Percentiles rank a stretch among this genome's conserved stretches.
phyloP scores from a whole-genome alignment of 495 filamentous ascomycete genomes.

The Bathelium albidoporum region DNA sequence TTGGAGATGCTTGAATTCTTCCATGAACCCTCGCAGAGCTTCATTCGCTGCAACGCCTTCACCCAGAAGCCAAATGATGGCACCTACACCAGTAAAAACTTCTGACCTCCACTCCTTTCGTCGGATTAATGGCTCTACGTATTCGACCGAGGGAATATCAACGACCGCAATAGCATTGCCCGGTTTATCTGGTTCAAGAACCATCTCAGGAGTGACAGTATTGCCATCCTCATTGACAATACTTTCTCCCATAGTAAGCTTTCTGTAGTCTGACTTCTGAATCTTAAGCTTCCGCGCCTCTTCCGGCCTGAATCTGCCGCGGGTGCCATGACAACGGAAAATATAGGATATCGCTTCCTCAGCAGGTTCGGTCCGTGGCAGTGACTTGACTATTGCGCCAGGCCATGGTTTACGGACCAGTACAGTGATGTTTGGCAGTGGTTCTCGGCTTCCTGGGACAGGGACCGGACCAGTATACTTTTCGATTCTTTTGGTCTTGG shows the following conservation, averaged over 20 bases:
- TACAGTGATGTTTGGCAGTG: slow-evolving; percentile 57
- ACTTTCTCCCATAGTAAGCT: slow-evolving; percentile 41
- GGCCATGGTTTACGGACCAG: slow-evolving; percentile 77
- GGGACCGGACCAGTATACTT: slow-evolving; percentile 57
- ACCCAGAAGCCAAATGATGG: slow-evolving; percentile 74
- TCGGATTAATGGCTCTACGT: slow-evolving; percentile 54
- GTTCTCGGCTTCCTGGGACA: slow-evolving; percentile 38
- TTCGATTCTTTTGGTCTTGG: slow-evolving; percentile 51
- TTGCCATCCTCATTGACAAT: slow-evolving; percentile 46
- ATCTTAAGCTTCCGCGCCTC: slow-evolving; percentile 54
- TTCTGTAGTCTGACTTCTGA: slow-evolving; percentile 36
- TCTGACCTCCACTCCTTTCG: slow-evolving; percentile 62
- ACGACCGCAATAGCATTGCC: slow-evolving; percentile 66
- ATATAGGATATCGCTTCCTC: slow-evolving; percentile 73
- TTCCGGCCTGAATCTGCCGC: slow-evolving; percentile 68
- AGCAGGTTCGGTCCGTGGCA: slow-evolving; percentile 57
- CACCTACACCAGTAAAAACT: slow-evolving; percentile 55
- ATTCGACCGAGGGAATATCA: slow-evolving; percentile 59
- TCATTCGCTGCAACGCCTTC: slow-evolving; percentile 51
- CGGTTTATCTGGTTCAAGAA: slow-evolving; percentile 43
- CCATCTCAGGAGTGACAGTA: slow-evolving; percentile 54
- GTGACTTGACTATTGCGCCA: slow-evolving; percentile 47
- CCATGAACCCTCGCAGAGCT: slow-evolving; percentile 57
- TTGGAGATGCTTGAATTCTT: slow-evolving; percentile 44
- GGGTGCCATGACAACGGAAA: slow-evolving; percentile 57